Percentiles rank a stretch among this genome's conserved stretches.
Evolutionary conservation across 2,329 filamentous ascomycete genomes (phyloP).

Genomic region (Juglanconis juglandina): DNA sequence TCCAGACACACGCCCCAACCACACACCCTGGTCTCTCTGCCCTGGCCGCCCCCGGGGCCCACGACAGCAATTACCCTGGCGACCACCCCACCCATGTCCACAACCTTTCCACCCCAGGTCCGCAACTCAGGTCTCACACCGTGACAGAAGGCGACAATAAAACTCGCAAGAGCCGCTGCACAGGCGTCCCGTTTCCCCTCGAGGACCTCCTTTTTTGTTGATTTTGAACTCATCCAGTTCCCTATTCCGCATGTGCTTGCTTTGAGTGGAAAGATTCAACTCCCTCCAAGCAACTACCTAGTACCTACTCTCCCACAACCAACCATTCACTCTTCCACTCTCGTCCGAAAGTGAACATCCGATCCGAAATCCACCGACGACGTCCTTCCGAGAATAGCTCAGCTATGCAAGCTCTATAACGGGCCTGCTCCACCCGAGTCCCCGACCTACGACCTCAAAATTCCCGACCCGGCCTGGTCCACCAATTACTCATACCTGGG

Average conservation of each 20-base stretch:
- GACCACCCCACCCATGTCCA: slow-evolving; percentile 1
- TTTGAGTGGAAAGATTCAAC: neutral
- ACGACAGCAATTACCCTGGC: neutral
- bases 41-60: neutral
- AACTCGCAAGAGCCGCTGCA: slow-evolving; percentile 14
- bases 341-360: no score
- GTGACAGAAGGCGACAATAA: slow-evolving; percentile 13
- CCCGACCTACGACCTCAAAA: slow-evolving; percentile 8
- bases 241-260: neutral
- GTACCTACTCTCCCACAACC: neutral
- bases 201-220: neutral
- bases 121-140: neutral
- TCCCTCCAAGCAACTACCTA: neutral
- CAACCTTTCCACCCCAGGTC: slow-evolving; percentile 1
- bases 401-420: slow-evolving; percentile 17
- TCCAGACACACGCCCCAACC: neutral
- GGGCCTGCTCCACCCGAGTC: slow-evolving; percentile 15
- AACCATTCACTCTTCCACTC: neutral
- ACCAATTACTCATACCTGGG: slow-evolving; percentile 8
- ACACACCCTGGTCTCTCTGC: slow-evolving; percentile 1
- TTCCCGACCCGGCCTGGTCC: slow-evolving; percentile 13
- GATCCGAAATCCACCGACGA: neutral
- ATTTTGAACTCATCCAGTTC: neutral
- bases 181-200: slow-evolving; percentile 1
- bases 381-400: neutral